These are phyloP conservation scores for Lipomyces lipofer DNA, from an alignment of 805 yeast species.

Conservation along the genomic window DNA sequence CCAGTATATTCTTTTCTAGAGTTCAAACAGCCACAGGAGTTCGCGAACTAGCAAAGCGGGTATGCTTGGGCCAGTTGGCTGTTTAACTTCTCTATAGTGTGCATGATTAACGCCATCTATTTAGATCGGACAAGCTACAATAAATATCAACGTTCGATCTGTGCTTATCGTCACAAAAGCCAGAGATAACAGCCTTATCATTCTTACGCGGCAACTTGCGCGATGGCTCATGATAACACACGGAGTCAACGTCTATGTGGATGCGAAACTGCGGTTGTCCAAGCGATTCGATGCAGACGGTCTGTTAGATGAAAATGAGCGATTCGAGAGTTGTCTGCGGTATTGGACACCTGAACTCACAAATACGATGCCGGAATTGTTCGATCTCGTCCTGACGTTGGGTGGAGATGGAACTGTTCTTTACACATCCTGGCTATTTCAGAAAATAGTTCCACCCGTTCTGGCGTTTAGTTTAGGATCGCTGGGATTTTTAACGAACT, in stretches of 20 bases:
- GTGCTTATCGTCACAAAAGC: conserved; percentile 88
- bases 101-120: too few species aligned
- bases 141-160: conserved; percentile 66
- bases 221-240: conserved; percentile 62
- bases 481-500: conserved; percentile 78
- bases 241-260: conserved; percentile 64
- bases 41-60: conserved; percentile 36
- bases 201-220: conserved; percentile 73
- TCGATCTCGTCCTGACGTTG: conserved; percentile 79
- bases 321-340: conserved; percentile 49
- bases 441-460: conserved; percentile 85
- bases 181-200: conserved; percentile 74
- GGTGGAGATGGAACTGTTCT: conserved; percentile 98
- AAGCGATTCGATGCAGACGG: conserved; percentile 63
- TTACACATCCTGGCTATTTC: conserved; percentile 78
- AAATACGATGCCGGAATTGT: conserved; percentile 35
- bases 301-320: conserved; percentile 47
- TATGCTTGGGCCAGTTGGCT: too few species aligned
- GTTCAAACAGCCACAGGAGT: conserved; percentile 38
- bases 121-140: conserved; percentile 33
- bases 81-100: not conserved
- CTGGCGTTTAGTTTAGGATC: conserved; percentile 73
- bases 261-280: conserved; percentile 61
- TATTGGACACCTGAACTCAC: conserved; percentile 72
- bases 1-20: not conserved